These are phyloP conservation scores for Misopates orontium DNA, from an alignment of 257 asterid species.

Conservation along the genomic window DNA sequence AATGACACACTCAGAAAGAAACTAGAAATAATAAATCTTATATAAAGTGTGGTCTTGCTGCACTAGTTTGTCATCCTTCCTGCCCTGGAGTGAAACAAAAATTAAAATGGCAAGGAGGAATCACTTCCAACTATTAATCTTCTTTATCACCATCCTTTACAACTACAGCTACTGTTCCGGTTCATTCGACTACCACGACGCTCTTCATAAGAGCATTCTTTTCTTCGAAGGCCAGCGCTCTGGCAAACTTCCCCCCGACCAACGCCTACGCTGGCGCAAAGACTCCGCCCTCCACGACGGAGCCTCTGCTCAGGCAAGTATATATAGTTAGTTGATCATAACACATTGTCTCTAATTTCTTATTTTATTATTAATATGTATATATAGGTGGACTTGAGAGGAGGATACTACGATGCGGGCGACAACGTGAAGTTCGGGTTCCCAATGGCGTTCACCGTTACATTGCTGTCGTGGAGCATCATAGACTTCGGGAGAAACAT, in stretches of 20 bases:
- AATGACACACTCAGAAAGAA: slow-evolving; percentile 39
- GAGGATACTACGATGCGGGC: no score
- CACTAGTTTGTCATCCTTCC: no score
- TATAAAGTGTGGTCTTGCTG: no score
- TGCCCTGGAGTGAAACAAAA: no score
- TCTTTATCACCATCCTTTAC: slow-evolving; percentile 26
- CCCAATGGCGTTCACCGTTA: no score
- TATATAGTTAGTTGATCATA: no score
- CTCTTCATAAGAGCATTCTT: slow-evolving; percentile 77
- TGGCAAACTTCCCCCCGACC: slow-evolving; percentile 76
- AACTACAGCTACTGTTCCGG: slow-evolving; percentile 27
- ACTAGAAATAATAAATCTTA: no score
- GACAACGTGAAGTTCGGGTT: no score
- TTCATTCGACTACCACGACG: slow-evolving; percentile 67
- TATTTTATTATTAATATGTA: no score
- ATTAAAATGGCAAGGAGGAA: slow-evolving; percentile 60
- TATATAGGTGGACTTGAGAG: no score
- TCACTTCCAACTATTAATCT: slow-evolving; percentile 30
- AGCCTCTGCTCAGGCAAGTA: slow-evolving; percentile 59
- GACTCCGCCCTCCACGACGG: slow-evolving; percentile 89
- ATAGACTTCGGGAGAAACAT: slow-evolving; percentile 69
- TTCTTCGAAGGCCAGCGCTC: slow-evolving; percentile 98
- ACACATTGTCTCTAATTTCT: no score
- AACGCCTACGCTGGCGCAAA: slow-evolving; percentile 73
- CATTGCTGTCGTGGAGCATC: slow-evolving; percentile 65